Percentiles rank a stretch among this genome's conserved stretches.
Evolutionary conservation across 768 basidiomycete genomes (phyloP).

Genomic region (Suillus luteus): DNA sequence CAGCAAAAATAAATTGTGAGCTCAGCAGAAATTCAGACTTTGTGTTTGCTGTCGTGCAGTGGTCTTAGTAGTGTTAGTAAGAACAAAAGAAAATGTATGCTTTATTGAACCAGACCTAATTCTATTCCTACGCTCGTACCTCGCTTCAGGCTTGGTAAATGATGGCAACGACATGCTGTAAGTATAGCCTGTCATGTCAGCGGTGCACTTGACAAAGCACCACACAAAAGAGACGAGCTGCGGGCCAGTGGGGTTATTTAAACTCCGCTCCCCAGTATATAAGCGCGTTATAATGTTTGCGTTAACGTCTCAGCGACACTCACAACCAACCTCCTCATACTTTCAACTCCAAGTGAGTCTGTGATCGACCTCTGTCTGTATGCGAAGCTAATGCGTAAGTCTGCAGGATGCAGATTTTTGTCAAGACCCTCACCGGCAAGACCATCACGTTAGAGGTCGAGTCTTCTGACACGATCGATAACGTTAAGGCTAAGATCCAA

Average conservation of each 20-base stretch:
- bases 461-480: slow-evolving; percentile 76
- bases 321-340: background rate
- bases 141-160: background rate
- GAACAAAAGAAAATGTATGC: too few relatives aligned
- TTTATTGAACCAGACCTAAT: too few relatives aligned
- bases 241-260: background rate
- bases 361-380: background rate
- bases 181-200: background rate
- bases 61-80: too few relatives aligned
- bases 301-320: background rate
- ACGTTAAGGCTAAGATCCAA: slow-evolving; percentile 84
- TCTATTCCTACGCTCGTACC: too few relatives aligned
- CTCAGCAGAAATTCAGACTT: background rate
- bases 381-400: background rate
- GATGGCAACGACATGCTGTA: background rate
- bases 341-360: background rate
- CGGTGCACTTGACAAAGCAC: background rate
- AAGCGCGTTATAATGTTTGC: background rate
- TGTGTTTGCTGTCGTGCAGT: too few relatives aligned
- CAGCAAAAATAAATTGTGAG: background rate
- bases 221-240: background rate
- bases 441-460: slow-evolving; percentile 89
- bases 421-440: slow-evolving; percentile 89
- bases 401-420: slow-evolving; percentile 77
- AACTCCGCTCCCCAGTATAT: slow-evolving; percentile 8